Evolutionary conservation across 2,329 filamentous ascomycete genomes (phyloP), one percentile per base, ranked within the genome.

Genomic region (Apiospora aurea): DNA sequence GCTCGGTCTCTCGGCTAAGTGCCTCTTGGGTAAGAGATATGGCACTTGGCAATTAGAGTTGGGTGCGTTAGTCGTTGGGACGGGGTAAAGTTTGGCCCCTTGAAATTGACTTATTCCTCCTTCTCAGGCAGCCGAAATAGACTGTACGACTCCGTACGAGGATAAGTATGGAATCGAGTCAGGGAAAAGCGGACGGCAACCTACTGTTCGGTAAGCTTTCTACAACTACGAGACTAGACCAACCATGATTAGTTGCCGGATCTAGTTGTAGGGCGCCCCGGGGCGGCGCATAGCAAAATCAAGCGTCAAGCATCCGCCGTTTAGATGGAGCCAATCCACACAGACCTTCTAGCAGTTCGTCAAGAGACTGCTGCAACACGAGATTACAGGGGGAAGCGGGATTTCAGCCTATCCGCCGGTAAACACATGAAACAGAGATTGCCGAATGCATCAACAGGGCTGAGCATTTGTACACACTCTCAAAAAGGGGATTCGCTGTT

Each of bases 401-500:
- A 64, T 64, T 64, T 41, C 57, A 64, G 57, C 57, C 57, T 64
- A 24, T 64, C 57, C 57, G 57, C n/a, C 57, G 57, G 57, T 11
- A 64, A n/a, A 13, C 57, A 64, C 57, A 64, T 64, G 57, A 64
- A 64, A 64, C 57, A 14, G 34, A 64, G 57, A 64, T 64, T 64
- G 57, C 57, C 57, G 57, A 64, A 41, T 64, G 57, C 29, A 64
- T n/a, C 57, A 64, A 64, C 57, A 64, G 18, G 57, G 57, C 57
- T 64, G 57, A 41, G 21, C 57, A n/a, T 41, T 16, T 13, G 18
- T 21, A 14, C 34, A 21, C 6, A 64, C 11, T 21, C 6, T 41
- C 11, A 11, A 18, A 64, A 34, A 8, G 11, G 34, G 34, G 18
- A 64, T 64, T 21, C 10, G 34, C 41, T 0, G 57, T n/a, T 16